Conservation (phyloP, 306 rosid species). For the Medicago ruthenica region DNA sequence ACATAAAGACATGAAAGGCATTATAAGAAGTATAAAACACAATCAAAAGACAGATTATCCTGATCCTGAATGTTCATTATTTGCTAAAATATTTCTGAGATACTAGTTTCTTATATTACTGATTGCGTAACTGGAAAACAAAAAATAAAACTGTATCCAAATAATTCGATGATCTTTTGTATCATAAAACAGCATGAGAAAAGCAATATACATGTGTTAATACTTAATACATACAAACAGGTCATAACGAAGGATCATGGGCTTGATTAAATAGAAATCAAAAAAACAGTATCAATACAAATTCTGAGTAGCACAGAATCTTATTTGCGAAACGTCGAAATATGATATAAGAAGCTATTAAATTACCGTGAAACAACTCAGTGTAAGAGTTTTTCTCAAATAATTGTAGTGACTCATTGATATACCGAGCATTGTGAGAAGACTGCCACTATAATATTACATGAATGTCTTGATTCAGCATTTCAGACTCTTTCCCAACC, state of each 20-base stretch:
- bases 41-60: background rate
- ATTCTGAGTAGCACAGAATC: slow-evolving; percentile 3
- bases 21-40: background rate
- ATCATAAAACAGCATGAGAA: slow-evolving; percentile 20
- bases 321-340: slow-evolving; percentile 27
- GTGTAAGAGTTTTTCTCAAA: slow-evolving; percentile 41
- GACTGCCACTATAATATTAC: slow-evolving; percentile 63
- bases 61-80: slow-evolving; percentile 21
- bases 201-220: slow-evolving; percentile 19
- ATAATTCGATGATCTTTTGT: slow-evolving; percentile 6
- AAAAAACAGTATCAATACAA: slow-evolving; percentile 11
- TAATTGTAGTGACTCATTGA: slow-evolving; percentile 55
- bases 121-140: background rate
- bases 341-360: slow-evolving; percentile 17
- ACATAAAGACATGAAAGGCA: background rate
- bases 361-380: slow-evolving; percentile 79
- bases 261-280: slow-evolving; percentile 33
- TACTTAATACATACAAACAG: background rate
- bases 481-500: no score
- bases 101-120: background rate
- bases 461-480: slow-evolving; percentile 58
- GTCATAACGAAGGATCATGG: slow-evolving; percentile 1
- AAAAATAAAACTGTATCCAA: slow-evolving; percentile 1
- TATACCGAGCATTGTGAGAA: slow-evolving; percentile 50
- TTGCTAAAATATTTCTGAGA: slow-evolving; percentile 6